A percentile compares a stretch with the other conserved stretches of the same genome.
Conservation (phyloP, 2,329 filamentous ascomycete genomes). For the Ascochyta clinopodiicola region DNA sequence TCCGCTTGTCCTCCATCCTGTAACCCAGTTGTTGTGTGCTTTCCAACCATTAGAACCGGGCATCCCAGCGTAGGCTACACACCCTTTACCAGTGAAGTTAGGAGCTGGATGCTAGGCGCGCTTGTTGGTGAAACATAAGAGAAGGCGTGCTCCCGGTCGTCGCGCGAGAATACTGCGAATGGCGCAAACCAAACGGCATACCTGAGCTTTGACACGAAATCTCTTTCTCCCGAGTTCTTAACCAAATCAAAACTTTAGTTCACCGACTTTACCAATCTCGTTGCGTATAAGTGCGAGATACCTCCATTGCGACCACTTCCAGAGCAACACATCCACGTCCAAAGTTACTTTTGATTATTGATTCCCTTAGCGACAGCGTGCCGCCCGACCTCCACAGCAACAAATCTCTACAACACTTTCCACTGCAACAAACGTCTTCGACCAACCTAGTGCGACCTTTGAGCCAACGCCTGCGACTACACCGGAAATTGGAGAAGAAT, state of each 20-base stretch:
- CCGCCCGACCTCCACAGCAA: not conserved
- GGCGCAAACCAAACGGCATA: slow-evolving; percentile 1
- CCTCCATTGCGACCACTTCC: slow-evolving; percentile 21
- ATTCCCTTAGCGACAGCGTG: slow-evolving; percentile 19
- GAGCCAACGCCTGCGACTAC: not conserved
- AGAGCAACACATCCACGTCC: slow-evolving; percentile 22
- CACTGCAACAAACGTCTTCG: not conserved
- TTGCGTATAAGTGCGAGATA: slow-evolving; percentile 32
- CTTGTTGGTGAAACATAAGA: slow-evolving; percentile 26
- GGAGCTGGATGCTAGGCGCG: slow-evolving; percentile 8
- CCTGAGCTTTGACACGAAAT: slow-evolving; percentile 25
- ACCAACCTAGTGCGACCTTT: not conserved
- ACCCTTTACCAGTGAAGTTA: slow-evolving; percentile 13
- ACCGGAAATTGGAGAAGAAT: not conserved
- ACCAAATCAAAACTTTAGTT: slow-evolving; percentile 15
- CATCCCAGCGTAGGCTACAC: slow-evolving; percentile 1
- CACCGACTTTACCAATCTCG: slow-evolving; percentile 20
- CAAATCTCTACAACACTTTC: not conserved
- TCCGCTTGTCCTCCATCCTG: slow-evolving; percentile 25
- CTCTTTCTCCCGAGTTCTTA: slow-evolving; percentile 19
- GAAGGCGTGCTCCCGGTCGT: slow-evolving; percentile 28
- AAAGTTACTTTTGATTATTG: not conserved
- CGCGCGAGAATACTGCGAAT: slow-evolving; percentile 27
- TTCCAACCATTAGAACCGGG: slow-evolving; percentile 22
- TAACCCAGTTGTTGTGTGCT: not conserved